Evolutionary conservation across 345 rosid genomes (phyloP).

Genomic region (Eucalyptus urophylla): DNA sequence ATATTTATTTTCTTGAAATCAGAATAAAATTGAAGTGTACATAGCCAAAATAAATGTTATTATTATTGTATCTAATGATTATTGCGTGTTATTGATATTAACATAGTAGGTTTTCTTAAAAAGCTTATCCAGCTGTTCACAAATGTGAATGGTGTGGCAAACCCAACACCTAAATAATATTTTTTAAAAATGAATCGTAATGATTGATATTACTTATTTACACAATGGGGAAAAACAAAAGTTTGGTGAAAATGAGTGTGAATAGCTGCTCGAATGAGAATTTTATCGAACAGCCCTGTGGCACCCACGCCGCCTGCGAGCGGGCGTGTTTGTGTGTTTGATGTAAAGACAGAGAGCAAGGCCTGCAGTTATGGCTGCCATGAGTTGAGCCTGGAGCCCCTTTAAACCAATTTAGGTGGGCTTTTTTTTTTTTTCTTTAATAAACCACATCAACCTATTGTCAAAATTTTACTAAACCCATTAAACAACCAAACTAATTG

Average conservation of each 20-base stretch:
- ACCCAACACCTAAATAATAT: not conserved
- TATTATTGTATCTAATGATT: no score
- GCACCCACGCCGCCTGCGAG: no score
- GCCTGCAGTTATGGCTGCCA: no score
- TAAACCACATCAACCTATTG: not conserved
- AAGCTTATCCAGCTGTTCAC: not conserved
- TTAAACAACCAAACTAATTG: not conserved
- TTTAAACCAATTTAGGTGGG: not conserved
- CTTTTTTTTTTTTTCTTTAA: no score
- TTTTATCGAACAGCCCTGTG: not conserved
- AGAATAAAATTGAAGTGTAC: not conserved
- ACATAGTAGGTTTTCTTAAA: rapidly evolving
- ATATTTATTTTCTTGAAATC: not conserved
- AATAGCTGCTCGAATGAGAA: not conserved
- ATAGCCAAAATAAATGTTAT: not conserved
- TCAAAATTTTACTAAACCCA: not conserved
- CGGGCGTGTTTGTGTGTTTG: rapidly evolving
- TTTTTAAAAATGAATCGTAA: not conserved
- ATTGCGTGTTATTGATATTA: rapidly evolving
- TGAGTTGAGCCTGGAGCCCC: no score
- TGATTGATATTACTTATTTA: not conserved
- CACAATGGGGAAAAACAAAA: not conserved
- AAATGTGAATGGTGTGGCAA: not conserved
- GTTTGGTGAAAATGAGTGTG: not conserved
- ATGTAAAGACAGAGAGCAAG: no score